phyloP scores from a whole-genome alignment of 306 rosid species.

The Trifolium dubium region DNA sequence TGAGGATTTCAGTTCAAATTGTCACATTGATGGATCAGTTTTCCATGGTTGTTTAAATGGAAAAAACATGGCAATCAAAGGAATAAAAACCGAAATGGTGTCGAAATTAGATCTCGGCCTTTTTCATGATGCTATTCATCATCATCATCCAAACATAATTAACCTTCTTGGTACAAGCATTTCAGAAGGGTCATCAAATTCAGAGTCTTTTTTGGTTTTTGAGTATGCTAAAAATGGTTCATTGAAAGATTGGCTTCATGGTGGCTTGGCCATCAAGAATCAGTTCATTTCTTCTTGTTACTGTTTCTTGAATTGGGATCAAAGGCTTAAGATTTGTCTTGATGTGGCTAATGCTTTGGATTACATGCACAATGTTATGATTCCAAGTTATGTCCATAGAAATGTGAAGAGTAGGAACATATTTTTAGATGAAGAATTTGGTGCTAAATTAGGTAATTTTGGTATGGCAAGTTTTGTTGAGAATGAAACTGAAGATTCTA shows the following conservation, averaged over 20 bases:
- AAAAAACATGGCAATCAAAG: conserved; percentile 75
- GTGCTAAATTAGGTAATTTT: conserved; percentile 76
- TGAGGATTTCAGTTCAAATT: conserved; percentile 74
- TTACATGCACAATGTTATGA: conserved; percentile 80
- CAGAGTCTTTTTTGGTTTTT: conserved; percentile 66
- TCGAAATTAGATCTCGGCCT: conserved; percentile 63
- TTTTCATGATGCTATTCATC: conserved; percentile 59
- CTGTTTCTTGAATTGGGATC: conserved; percentile 90
- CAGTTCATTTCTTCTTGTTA: conserved; percentile 92
- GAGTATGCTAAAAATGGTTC: conserved; percentile 90
- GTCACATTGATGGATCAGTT: conserved; percentile 80
- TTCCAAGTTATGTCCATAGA: conserved; percentile 69
- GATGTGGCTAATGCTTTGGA: conserved; percentile 79
- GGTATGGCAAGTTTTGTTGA: conserved; percentile 74
- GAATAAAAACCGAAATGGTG: conserved; percentile 43
- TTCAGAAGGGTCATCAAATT: conserved; percentile 43
- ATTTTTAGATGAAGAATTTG: conserved; percentile 86
- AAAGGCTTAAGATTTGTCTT: conserved; percentile 77
- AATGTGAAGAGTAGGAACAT: conserved; percentile 82
- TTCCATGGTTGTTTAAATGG: conserved; percentile 83
- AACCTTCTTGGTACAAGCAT: conserved; percentile 68
- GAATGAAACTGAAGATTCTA: conserved; percentile 53
- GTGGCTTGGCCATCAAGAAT: conserved; percentile 89
- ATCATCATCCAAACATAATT: conserved; percentile 79
- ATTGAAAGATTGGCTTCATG: conserved; percentile 91